Percentiles rank a stretch among this genome's conserved stretches.
Evolutionary conservation across 2,329 filamentous ascomycete species (phyloP).

Genomic region (Colletotrichum neosansevieriae): DNA sequence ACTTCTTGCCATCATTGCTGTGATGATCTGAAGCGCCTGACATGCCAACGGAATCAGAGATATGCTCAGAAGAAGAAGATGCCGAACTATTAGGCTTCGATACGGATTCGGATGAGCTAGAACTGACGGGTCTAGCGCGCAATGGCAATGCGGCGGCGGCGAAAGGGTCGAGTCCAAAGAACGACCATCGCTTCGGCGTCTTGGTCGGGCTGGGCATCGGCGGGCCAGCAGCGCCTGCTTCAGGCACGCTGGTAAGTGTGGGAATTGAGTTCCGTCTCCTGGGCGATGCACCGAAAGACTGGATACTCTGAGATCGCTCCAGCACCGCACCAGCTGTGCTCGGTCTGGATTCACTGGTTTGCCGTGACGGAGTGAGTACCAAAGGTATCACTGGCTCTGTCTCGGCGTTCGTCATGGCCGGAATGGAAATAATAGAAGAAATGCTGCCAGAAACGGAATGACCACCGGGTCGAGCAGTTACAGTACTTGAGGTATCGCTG

Average conservation of each 20-base stretch:
- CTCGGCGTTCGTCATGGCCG: constrained; percentile 49
- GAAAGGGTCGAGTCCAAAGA: constrained; percentile 71
- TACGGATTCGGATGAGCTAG: constrained; percentile 57
- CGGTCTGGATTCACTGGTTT: constrained; percentile 66
- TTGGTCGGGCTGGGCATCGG: constrained; percentile 63
- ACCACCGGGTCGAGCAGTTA: constrained; percentile 71
- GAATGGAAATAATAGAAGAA: constrained; percentile 78
- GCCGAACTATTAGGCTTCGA: constrained; percentile 42
- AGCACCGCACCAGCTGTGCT: constrained; percentile 80
- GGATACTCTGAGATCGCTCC: constrained; percentile 60
- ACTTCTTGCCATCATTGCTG: constrained; percentile 49
- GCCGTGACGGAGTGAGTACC: constrained; percentile 55
- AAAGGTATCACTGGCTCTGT: constrained; percentile 43
- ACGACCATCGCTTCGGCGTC: constrained; percentile 70
- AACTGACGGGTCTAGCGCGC: constrained; percentile 60
- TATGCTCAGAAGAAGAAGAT: constrained; percentile 52
- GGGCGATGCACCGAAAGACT: constrained; percentile 52
- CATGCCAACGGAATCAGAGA: constrained; percentile 45
- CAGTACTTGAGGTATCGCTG: constrained; percentile 83
- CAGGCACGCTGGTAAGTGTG: constrained; percentile 58
- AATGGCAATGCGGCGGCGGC: constrained; percentile 59
- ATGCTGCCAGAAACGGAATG: constrained; percentile 85
- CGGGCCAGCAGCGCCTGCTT: constrained; percentile 48
- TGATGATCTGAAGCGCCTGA: constrained; percentile 46
- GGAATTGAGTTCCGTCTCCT: constrained; percentile 72